Conservation (phyloP, 2,329 filamentous ascomycete genomes). For the Talaromyces verruculosus region DNA sequence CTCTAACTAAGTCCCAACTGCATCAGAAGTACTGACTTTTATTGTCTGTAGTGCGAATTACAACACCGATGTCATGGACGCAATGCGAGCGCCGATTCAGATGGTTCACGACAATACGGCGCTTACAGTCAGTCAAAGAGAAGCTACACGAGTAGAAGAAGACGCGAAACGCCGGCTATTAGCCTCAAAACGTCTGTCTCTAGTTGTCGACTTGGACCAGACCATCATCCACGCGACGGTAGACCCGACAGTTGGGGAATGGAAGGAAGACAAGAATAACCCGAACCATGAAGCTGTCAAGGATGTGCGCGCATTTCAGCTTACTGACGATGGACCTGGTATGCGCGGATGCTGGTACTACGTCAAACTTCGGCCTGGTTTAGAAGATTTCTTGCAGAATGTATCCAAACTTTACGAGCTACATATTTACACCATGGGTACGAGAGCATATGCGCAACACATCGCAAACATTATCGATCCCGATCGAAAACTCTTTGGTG, state of each 20-base stretch:
- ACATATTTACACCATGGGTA: conserved; percentile 99
- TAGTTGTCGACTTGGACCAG: conserved; percentile 96
- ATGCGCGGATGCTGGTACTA: conserved; percentile 89
- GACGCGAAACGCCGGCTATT: conserved; percentile 82
- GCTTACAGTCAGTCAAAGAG: conserved; percentile 77
- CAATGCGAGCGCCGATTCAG: conserved; percentile 85
- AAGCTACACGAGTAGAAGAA: conserved; percentile 79
- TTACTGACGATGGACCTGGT: conserved; percentile 78
- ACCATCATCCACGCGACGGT: conserved; percentile 98
- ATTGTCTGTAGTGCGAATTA: conserved; percentile 60
- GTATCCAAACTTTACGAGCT: conserved; percentile 84
- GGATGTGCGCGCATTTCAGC: conserved; percentile 83
- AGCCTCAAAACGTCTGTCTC: conserved; percentile 76
- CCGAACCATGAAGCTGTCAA: conserved; percentile 90
- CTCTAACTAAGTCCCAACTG: not conserved
- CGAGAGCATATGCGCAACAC: conserved; percentile 87
- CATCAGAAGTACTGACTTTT: not conserved
- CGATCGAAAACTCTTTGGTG: conserved; percentile 82
- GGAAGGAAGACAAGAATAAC: conserved; percentile 83
- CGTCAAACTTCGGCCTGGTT: conserved; percentile 90
- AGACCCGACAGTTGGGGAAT: conserved; percentile 92
- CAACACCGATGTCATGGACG: conserved; percentile 75
- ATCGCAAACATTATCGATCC: conserved; percentile 94
- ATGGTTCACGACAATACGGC: conserved; percentile 91
- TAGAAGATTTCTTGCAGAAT: conserved; percentile 75